Percentiles rank a stretch among this genome's conserved stretches.
Evolutionary conservation across 345 rosid species (phyloP).

Genomic region (Citrus sinensis): DNA sequence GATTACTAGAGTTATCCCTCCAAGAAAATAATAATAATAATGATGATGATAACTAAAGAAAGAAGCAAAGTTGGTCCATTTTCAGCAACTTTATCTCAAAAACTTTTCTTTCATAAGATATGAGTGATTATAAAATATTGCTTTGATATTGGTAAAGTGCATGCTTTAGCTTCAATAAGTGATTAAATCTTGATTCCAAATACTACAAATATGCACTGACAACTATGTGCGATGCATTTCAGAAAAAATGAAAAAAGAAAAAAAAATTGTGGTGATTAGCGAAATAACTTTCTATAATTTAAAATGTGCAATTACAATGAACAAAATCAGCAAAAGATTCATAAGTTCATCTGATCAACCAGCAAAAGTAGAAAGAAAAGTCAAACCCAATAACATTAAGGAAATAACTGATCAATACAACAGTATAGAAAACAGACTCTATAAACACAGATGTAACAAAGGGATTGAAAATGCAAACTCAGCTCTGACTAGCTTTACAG

Average conservation of each 20-base stretch:
- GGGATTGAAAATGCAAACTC: neutral
- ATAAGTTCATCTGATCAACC: neutral
- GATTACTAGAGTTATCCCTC: constrained; percentile 23
- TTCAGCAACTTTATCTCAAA: neutral
- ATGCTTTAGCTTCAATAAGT: neutral
- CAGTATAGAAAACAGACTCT: neutral
- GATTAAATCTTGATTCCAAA: neutral
- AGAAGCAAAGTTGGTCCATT: neutral
- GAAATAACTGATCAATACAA: neutral
- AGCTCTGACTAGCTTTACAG: neutral
- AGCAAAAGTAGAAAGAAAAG: neutral
- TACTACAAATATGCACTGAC: neutral
- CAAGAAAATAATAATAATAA: neutral
- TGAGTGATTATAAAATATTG: neutral
- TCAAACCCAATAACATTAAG: neutral
- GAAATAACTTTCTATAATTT: neutral
- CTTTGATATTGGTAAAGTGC: neutral
- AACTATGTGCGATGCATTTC: neutral
- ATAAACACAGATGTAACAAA: neutral
- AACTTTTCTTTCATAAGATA: neutral
- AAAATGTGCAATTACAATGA: neutral
- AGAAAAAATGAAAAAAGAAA: too few relatives aligned
- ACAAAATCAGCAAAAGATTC: neutral
- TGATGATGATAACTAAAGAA: neutral
- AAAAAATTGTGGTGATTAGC: neutral